These are phyloP conservation scores for Calonectria pauciramosa DNA, from an alignment of 2,329 filamentous ascomycete genomes.

Conservation along the genomic window DNA sequence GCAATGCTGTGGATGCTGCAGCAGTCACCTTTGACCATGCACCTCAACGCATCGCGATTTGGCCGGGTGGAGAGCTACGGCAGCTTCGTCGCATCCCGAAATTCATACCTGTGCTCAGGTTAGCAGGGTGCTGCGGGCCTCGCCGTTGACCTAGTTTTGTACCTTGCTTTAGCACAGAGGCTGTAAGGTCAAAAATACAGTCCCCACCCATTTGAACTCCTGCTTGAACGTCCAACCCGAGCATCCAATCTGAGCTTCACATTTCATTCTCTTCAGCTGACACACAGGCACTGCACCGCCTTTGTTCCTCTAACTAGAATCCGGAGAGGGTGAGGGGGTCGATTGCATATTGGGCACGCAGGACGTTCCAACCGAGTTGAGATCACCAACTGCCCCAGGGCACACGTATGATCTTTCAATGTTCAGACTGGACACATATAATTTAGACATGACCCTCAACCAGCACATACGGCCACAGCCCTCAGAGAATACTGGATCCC, in stretches of 20 bases:
- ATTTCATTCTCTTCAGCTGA: not conserved
- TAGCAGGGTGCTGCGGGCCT: not conserved
- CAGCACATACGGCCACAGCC: conserved; percentile 20
- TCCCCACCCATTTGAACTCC: not conserved
- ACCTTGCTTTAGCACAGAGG: conserved; percentile 13
- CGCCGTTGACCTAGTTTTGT: conserved; percentile 8
- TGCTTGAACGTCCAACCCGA: not conserved
- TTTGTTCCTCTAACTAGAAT: not conserved
- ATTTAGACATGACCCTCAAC: not conserved
- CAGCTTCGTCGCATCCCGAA: not conserved
- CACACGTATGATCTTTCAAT: not conserved
- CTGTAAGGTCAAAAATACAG: not conserved
- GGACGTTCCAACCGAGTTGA: not conserved
- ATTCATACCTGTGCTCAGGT: conserved; percentile 1
- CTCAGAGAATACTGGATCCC: conserved; percentile 24
- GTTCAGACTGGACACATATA: not conserved
- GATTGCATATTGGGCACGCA: not conserved
- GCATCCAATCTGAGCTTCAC: not conserved
- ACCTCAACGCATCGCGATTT: conserved; percentile 20
- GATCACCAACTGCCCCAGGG: not conserved
- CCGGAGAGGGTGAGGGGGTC: not conserved
- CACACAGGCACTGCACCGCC: not conserved
- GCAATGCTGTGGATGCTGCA: conserved; percentile 17
- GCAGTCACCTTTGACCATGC: conserved; percentile 12
- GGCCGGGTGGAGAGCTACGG: conserved; percentile 9